Evolutionary conservation across 2,329 filamentous ascomycete species (phyloP).

Genomic region (Fusarium sp.): DNA sequence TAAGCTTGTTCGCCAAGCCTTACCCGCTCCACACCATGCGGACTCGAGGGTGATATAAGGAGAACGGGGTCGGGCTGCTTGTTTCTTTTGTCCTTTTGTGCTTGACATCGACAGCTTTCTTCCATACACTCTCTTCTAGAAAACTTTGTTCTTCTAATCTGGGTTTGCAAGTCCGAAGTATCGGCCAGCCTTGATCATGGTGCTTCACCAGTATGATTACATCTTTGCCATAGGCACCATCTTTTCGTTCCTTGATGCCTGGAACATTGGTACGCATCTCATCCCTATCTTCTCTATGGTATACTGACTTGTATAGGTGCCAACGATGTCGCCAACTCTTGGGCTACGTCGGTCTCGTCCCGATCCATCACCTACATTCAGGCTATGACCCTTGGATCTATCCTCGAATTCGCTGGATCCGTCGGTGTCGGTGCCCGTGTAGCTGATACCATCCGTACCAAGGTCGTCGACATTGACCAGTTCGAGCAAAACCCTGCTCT

Average conservation of each 20-base stretch:
- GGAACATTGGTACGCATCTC: slow-evolving; percentile 69
- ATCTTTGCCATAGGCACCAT: slow-evolving; percentile 75
- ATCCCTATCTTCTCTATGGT: background rate
- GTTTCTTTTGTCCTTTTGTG: background rate
- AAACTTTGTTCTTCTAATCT: slow-evolving; percentile 7
- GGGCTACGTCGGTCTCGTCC: slow-evolving; percentile 81
- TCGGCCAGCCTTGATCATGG: slow-evolving; percentile 33
- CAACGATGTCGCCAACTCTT: slow-evolving; percentile 81
- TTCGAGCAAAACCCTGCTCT: slow-evolving; percentile 66
- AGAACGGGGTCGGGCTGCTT: slow-evolving; percentile 7
- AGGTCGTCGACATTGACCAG: slow-evolving; percentile 66
- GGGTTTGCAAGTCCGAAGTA: slow-evolving; percentile 14
- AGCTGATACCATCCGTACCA: slow-evolving; percentile 74
- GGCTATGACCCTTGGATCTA: slow-evolving; percentile 69
- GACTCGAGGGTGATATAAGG: slow-evolving; percentile 44
- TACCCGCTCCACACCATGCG: slow-evolving; percentile 25
- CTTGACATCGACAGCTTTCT: slow-evolving; percentile 23
- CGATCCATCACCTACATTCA: slow-evolving; percentile 74
- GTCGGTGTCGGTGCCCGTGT: slow-evolving; percentile 73
- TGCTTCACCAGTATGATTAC: slow-evolving; percentile 70
- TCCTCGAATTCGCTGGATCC: slow-evolving; percentile 74
- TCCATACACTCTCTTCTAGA: slow-evolving; percentile 31
- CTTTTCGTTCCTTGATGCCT: slow-evolving; percentile 75
- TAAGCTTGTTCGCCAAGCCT: slow-evolving; percentile 50
- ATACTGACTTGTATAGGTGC: slow-evolving; percentile 38